Evolutionary conservation across 164 flowering plant genomes (phyloP).

Genomic region (Chimonanthus praecox): DNA sequence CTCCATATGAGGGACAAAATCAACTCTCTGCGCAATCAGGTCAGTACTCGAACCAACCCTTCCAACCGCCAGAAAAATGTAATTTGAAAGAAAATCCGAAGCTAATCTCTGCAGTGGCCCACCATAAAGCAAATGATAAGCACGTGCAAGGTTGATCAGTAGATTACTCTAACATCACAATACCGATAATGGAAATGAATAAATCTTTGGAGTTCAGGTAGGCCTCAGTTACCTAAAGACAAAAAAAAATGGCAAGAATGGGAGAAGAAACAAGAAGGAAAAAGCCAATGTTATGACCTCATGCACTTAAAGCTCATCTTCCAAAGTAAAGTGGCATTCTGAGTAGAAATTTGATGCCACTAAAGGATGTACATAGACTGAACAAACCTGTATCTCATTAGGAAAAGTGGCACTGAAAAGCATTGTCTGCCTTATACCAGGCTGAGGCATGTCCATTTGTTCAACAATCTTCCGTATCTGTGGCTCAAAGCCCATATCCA

Average conservation of each 20-base stretch:
- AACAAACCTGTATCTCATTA: conserved; percentile 44
- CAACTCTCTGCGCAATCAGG: conserved; percentile 46
- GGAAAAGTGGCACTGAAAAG: conserved; percentile 77
- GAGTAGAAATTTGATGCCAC: neutral
- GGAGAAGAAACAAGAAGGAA: neutral
- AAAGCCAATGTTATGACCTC: neutral
- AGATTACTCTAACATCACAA: neutral
- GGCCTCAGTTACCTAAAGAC: neutral
- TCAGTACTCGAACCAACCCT: conserved; percentile 60
- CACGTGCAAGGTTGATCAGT: neutral
- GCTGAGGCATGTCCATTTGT: conserved; percentile 52
- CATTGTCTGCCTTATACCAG: conserved; percentile 55
- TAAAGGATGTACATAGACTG: neutral
- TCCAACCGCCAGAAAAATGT: conserved; percentile 54
- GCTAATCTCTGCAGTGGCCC: conserved; percentile 37
- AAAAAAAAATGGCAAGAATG: neutral
- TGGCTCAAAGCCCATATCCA: conserved; percentile 73
- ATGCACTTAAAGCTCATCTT: neutral
- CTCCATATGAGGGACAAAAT: conserved; percentile 42
- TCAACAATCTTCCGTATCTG: conserved; percentile 55
- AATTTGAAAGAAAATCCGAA: conserved; percentile 51
- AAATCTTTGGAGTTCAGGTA: too few relatives aligned
- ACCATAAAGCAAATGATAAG: neutral
- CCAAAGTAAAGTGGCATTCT: neutral
- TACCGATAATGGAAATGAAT: neutral